Evolutionary conservation across 2,329 filamentous ascomycete species (phyloP).

Genomic region (Cladophialophora psammophila): DNA sequence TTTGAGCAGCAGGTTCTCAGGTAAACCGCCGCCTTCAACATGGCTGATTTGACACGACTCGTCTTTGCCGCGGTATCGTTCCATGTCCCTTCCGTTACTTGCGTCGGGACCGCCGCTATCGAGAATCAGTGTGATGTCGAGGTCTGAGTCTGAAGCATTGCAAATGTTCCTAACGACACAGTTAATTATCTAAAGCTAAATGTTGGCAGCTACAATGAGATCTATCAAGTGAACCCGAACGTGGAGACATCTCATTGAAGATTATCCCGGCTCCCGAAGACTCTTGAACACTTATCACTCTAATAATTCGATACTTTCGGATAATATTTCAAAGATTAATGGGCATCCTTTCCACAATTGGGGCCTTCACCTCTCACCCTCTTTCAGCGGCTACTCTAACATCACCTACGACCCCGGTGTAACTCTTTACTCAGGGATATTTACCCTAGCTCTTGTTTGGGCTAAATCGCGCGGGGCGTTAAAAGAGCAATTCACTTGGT

Average conservation of each 20-base stretch:
- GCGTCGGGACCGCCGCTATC: conserved; percentile 19
- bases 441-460: too few species aligned
- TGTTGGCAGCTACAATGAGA: conserved; percentile 10
- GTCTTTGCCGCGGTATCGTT: conserved; percentile 4
- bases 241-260: conserved; percentile 21
- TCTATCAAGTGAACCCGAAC: conserved; percentile 18
- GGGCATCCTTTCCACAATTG: conserved; percentile 15
- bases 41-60: background rate
- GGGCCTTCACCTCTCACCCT: conserved; percentile 18
- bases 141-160: conserved; percentile 22
- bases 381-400: background rate
- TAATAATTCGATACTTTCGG: conserved; percentile 1
- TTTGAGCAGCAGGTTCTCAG: background rate
- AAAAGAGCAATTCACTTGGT: too few species aligned
- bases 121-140: conserved; percentile 21
- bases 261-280: conserved; percentile 8
- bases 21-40: background rate
- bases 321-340: conserved; percentile 24
- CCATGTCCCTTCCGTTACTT: conserved; percentile 16
- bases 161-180: conserved; percentile 17
- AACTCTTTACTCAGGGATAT: background rate
- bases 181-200: conserved; percentile 20
- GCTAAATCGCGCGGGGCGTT: too few species aligned
- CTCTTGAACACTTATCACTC: conserved; percentile 15
- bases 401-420: conserved; percentile 8